Evolutionary conservation across 371 early-diverging fungal genomes (phyloP).

Genomic region (Mucor irregularis): DNA sequence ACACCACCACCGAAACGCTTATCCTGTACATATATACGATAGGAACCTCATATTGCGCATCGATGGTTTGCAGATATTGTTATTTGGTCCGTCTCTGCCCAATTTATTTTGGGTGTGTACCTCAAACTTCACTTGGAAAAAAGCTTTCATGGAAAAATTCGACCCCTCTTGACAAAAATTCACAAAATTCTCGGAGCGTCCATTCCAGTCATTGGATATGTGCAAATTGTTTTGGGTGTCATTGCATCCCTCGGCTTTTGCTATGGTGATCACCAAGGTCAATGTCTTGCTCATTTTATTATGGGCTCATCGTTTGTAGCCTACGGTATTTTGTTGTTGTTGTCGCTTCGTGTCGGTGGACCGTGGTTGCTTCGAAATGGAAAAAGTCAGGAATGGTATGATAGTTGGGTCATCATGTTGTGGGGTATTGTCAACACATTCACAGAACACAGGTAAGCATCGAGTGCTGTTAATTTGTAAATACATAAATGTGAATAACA

Average conservation of each 20-base stretch:
- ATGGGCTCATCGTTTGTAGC: conserved; percentile 74
- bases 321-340: conserved; percentile 61
- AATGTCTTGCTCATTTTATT: conserved; percentile 71
- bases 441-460: conserved; percentile 63
- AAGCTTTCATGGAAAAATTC: conserved; percentile 52
- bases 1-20: too few species aligned
- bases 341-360: conserved; percentile 57
- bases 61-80: conserved; percentile 63
- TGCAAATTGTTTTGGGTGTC: conserved; percentile 66
- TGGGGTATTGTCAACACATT: conserved; percentile 76
- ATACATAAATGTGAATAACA: neutral
- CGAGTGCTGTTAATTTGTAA: neutral
- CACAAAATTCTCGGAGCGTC: conserved; percentile 56
- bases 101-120: conserved; percentile 56
- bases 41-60: conserved; percentile 65
- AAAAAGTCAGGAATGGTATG: conserved; percentile 71
- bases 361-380: conserved; percentile 59
- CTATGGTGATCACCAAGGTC: conserved; percentile 58
- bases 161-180: conserved; percentile 47
- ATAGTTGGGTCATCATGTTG: conserved; percentile 63
- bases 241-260: conserved; percentile 67
- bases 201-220: conserved; percentile 60
- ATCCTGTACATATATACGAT: neutral
- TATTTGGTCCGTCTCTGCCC: conserved; percentile 52
- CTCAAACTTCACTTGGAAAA: conserved; percentile 61